Evolutionary conservation across 257 asterid species (phyloP).

Genomic region (Fraxinus pennsylvanica): DNA sequence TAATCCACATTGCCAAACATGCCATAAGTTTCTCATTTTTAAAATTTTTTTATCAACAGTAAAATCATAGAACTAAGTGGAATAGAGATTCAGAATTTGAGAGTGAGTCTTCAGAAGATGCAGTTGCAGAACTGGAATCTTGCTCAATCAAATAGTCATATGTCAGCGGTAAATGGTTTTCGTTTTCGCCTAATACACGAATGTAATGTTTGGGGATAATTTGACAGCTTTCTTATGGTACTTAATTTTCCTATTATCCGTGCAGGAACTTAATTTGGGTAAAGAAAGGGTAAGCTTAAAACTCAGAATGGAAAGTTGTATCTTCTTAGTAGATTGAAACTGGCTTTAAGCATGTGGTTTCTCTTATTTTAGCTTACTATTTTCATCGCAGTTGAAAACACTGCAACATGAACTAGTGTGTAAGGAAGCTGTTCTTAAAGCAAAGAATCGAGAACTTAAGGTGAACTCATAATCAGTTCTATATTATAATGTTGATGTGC

Average conservation of each 20-base stretch:
- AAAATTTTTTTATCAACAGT: constrained; percentile 36
- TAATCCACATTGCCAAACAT: too few species aligned
- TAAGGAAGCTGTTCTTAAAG: constrained; percentile 66
- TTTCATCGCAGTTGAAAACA: constrained; percentile 57
- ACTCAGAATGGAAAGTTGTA: background rate
- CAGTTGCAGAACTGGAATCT: constrained; percentile 82
- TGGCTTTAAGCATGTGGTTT: too few species aligned
- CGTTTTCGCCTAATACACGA: background rate
- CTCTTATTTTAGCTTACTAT: background rate
- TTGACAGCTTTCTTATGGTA: constrained; percentile 15
- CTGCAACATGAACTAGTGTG: constrained; percentile 74
- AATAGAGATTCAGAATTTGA: constrained; percentile 62
- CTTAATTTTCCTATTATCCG: constrained; percentile 10
- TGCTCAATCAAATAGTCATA: constrained; percentile 79
- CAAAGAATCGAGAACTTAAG: constrained; percentile 46
- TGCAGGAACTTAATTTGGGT: constrained; percentile 76
- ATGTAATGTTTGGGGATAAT: background rate
- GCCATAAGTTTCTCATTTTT: too few species aligned
- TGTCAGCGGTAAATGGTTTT: constrained; percentile 56
- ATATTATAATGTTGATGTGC: background rate
- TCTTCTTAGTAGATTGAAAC: background rate
- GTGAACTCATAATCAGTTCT: constrained; percentile 17
- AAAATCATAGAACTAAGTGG: constrained; percentile 78
- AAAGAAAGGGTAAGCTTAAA: constrained; percentile 61
- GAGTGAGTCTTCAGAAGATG: constrained; percentile 67